Conservation (phyloP, 345 rosid genomes). For the Eutrema heterophyllum region DNA sequence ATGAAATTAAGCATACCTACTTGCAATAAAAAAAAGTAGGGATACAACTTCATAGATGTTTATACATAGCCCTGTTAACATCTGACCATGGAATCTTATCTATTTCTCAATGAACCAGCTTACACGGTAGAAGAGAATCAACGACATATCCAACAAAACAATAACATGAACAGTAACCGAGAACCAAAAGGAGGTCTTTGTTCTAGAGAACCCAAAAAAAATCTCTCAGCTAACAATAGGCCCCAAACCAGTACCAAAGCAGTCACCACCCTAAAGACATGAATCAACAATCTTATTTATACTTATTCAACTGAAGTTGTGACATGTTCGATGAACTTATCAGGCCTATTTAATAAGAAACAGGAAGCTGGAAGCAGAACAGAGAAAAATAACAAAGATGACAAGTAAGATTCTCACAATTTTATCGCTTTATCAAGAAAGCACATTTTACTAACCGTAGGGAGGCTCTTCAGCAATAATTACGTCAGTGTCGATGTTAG, state of each 20-base stretch:
- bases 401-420: neutral
- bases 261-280: neutral
- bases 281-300: neutral
- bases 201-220: neutral
- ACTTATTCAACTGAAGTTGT: neutral
- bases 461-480: slow-evolving; percentile 98
- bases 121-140: neutral
- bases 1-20: neutral
- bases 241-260: neutral
- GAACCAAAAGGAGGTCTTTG: neutral
- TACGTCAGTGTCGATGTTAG: slow-evolving; percentile 97
- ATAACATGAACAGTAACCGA: neutral
- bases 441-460: slow-evolving; percentile 59
- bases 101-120: neutral
- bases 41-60: neutral
- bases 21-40: neutral
- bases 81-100: neutral
- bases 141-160: neutral
- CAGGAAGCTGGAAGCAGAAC: neutral
- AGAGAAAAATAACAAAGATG: neutral
- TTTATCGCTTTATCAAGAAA: neutral
- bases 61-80: neutral
- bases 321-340: neutral
- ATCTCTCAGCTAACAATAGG: neutral
- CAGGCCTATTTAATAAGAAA: neutral